A percentile compares a stretch with the other conserved stretches of the same genome.
phyloP scores from a whole-genome alignment of 2,329 filamentous ascomycete species.

The Biscogniauxia marginata region DNA sequence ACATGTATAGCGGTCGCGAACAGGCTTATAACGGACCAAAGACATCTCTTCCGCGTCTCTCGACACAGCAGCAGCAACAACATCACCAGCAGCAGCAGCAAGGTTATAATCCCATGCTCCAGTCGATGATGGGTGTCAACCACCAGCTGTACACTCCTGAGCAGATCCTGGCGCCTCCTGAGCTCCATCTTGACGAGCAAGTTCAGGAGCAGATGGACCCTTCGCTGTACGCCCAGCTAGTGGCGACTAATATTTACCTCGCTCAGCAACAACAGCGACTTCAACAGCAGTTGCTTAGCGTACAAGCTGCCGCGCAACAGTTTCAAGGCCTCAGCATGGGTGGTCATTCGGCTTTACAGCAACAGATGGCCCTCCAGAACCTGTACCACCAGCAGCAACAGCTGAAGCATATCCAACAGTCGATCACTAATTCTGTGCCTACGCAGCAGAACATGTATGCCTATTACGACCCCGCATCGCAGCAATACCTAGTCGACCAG shows the following conservation, averaged over 20 bases:
- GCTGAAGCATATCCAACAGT: slow-evolving; percentile 64
- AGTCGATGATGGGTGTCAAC: slow-evolving; percentile 28
- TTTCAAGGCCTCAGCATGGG: slow-evolving; percentile 75
- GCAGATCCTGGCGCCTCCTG: slow-evolving; percentile 81
- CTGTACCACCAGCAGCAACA: slow-evolving; percentile 57
- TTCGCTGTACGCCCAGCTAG: slow-evolving; percentile 79
- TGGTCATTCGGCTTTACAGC: slow-evolving; percentile 45
- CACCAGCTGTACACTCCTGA: slow-evolving; percentile 73
- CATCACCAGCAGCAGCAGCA: slow-evolving; percentile 26
- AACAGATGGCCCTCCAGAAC: slow-evolving; percentile 51
- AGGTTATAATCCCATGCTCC: slow-evolving; percentile 26
- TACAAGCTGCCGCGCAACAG: slow-evolving; percentile 81
- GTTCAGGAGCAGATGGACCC: slow-evolving; percentile 78
- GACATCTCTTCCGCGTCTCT: slow-evolving; percentile 51
- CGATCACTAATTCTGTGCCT: slow-evolving; percentile 53
- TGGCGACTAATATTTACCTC: slow-evolving; percentile 88
- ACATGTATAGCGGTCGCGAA: slow-evolving; percentile 45
- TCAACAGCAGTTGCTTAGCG: slow-evolving; percentile 84
- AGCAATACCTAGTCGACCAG: slow-evolving; percentile 79
- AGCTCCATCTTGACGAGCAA: slow-evolving; percentile 70
- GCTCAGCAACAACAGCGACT: slow-evolving; percentile 93
- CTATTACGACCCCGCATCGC: slow-evolving; percentile 82
- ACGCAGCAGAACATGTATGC: slow-evolving; percentile 75
- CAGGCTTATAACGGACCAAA: slow-evolving; percentile 51
- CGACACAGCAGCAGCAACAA: slow-evolving; percentile 33